phyloP scores from a whole-genome alignment of 2,329 filamentous ascomycete genomes.

The Nemania diffusa region DNA sequence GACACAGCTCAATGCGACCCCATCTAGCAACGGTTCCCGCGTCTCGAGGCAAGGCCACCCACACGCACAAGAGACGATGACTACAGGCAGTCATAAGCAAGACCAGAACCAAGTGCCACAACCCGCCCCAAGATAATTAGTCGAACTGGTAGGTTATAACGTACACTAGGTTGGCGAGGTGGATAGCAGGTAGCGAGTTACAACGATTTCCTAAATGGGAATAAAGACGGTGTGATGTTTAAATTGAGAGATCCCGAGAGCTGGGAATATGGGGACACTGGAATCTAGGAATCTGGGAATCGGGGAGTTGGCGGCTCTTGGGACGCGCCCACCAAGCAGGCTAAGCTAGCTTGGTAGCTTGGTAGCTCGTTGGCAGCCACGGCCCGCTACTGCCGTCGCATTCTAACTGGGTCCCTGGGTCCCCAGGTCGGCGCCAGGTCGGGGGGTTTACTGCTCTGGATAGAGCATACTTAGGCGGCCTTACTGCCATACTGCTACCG shows the following conservation, averaged over 20 bases:
- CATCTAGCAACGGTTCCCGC: constrained; percentile 21
- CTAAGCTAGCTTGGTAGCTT: not conserved
- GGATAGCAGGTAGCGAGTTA: constrained; percentile 1
- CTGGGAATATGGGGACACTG: constrained; percentile 26
- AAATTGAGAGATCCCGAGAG: constrained; percentile 22
- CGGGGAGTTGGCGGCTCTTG: constrained; percentile 24
- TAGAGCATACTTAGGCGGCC: not conserved
- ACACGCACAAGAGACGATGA: constrained; percentile 7
- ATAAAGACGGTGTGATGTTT: constrained; percentile 20
- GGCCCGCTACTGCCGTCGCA: constrained; percentile 22
- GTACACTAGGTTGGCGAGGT: not conserved
- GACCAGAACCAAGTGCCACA: constrained; percentile 4
- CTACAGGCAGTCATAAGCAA: constrained; percentile 11
- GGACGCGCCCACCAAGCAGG: not conserved
- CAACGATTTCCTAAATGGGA: constrained; percentile 32
- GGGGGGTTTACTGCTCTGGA: not conserved
- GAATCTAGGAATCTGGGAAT: constrained; percentile 8
- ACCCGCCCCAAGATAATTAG: not conserved
- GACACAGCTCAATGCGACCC: constrained; percentile 16
- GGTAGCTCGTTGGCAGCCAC: constrained; percentile 15
- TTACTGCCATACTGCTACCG: no score
- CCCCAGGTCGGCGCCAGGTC: no score
- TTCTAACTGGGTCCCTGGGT: not conserved
- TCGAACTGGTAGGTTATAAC: not conserved
- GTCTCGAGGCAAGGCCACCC: constrained; percentile 7